A percentile compares a stretch with the other conserved stretches of the same genome.
These are phyloP conservation scores for Triadica sebifera DNA, from an alignment of 345 rosid species.

Conservation along the genomic window DNA sequence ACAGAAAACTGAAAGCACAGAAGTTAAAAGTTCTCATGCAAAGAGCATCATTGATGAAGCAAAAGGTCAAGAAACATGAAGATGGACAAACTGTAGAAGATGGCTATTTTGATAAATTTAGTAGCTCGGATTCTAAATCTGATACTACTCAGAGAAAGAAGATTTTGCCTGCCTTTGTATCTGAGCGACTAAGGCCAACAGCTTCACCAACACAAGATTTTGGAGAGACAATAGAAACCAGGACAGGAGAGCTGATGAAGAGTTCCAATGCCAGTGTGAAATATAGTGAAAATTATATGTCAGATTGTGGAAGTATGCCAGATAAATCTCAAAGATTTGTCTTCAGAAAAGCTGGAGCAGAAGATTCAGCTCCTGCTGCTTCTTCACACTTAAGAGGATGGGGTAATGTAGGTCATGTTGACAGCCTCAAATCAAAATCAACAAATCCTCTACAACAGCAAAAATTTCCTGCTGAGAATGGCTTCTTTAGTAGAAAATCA, in stretches of 20 bases:
- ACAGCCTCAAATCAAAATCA: conserved; percentile 25
- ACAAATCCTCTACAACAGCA: conserved; percentile 27
- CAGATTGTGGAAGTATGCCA: background rate
- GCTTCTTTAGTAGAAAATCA: conserved; percentile 68
- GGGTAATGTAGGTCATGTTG: conserved; percentile 39
- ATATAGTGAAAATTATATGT: background rate
- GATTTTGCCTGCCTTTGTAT: conserved; percentile 16
- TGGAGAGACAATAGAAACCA: conserved; percentile 13
- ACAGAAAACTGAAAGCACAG: conserved; percentile 57
- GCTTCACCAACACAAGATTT: conserved; percentile 7
- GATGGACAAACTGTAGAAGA: conserved; percentile 18
- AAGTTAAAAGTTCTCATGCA: conserved; percentile 57
- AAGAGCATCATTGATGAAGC: conserved; percentile 39
- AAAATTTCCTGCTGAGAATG: conserved; percentile 35
- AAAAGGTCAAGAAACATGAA: conserved; percentile 20
- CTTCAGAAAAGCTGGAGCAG: conserved; percentile 25
- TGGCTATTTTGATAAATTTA: background rate
- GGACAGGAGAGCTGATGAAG: conserved; percentile 9
- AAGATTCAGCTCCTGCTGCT: conserved; percentile 31
- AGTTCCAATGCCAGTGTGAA: background rate
- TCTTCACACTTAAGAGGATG: conserved; percentile 52
- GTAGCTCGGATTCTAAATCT: conserved; percentile 16
- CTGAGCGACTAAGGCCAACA: conserved; percentile 16
- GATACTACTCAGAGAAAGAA: conserved; percentile 31
- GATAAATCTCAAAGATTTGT: conserved; percentile 21